Evolutionary conservation across 1,139 yeast genomes (phyloP), one percentile per base, ranked within the genome.

Genomic region (Torulaspora globosa): DNA sequence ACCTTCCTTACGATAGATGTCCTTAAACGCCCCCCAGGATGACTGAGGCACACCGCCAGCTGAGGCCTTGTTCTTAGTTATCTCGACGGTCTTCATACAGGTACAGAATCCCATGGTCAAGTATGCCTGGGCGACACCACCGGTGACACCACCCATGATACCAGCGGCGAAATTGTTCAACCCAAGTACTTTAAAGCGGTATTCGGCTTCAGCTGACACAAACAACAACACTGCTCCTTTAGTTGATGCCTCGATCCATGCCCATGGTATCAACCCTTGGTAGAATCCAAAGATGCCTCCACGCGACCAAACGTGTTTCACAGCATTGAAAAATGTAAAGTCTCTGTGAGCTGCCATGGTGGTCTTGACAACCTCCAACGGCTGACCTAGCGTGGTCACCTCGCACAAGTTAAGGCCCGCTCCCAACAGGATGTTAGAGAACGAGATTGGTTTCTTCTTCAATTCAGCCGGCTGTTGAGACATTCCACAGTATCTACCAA

Each of bases 171-270:
- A 90, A 53, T 82, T 79, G 50, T 76, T 74, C 19, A 83, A 76
- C 42, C 95, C 94, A 27, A 85, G 61, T 34, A 65, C 66, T 60
- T 76, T 81, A 62, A 82, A 80, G 47, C 76, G 78, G 67, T 87
- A 88, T 69, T 92, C 98, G 42, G 89, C 84, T 65, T 92, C 98
- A 29, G 95, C 82, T 42, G 95, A 83, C 21, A 90, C 97, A 59
- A 92, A 94, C 58, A 92, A 75, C 50, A 92, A 74, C n/a, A 90
- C 96, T 3, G 97, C 97, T 65, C 98, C 98, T 68, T 92, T 92
- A 38, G 98, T 92, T 18, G 96, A 85, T n/a, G 97, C 98, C 70
- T 92, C 98, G 58, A 92, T 85, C 97, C 97, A 90, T 2, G 97
- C 98, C 98, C 98, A 92, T 35, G 98, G 98, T 54, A 92, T 90